Evolutionary conservation across 192 early-diverging fungal genomes (phyloP), one percentile per base, ranked within the genome.

Genomic region (Pilobolus umbonatus): DNA sequence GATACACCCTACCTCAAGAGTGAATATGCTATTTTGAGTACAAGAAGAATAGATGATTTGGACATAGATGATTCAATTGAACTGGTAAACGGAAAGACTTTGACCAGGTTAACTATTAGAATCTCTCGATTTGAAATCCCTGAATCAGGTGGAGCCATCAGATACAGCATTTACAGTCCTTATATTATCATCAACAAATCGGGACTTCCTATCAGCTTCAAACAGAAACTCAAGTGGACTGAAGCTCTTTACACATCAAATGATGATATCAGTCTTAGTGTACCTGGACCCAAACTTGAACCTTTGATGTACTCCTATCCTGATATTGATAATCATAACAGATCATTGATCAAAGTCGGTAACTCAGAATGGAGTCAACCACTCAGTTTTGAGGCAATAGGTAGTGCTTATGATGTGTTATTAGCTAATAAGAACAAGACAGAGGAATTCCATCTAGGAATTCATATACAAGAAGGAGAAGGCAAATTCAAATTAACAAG

Each of bases 221-320:
- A 81, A 50, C 78, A 89, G 42, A 89, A 92, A 57, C 87, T 88
- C 8, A 71, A 93, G 26, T 86, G 96, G 76, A 83, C 85, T 64
- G 76, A 84, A 30, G 71, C 87, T 2, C 74, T 87, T 40, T 76
- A 87, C 21, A 79, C 86, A 0, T 88, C 88, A 31, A 89, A 88
- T 1, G 88, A 91, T 67, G 67, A 79, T 56, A 12, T 55, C 10
- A 62, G 59, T 31, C 57, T 49, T 11, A 59, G 64, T 11, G 25
- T 26, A 11, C 54, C 62, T 11, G 35, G 31, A 30, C 11, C 14
- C 15, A 61, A 45, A 72, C 73, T 82, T 1, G 62, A 78, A 30
- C 91, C 91, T 34, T 81, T 96, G 22, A 90, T 98, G 89, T 98
- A 95, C 68, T 95, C 94, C 4, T 98, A 95, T 66, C 85, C 88